phyloP scores from a whole-genome alignment of 257 asterid species.

The Cynanchum wilfordii region DNA sequence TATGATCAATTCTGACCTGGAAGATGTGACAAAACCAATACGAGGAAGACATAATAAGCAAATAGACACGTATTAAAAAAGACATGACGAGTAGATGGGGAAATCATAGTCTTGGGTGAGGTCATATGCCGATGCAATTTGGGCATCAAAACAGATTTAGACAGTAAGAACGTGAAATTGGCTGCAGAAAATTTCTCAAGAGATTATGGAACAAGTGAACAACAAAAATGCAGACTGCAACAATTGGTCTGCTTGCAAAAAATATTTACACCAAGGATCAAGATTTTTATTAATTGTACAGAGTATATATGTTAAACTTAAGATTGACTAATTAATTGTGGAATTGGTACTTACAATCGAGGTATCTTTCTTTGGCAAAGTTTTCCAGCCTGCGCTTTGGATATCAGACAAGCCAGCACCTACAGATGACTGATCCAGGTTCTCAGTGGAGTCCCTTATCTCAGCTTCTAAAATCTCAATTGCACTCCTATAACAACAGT shows the following conservation, averaged over 20 bases:
- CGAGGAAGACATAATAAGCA: background rate
- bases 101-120: background rate
- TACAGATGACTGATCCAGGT: conserved; percentile 23
- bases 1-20: conserved; percentile 90
- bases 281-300: background rate
- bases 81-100: background rate
- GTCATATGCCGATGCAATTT: background rate
- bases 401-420: conserved; percentile 30
- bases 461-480: conserved; percentile 80
- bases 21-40: conserved; percentile 9
- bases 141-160: background rate
- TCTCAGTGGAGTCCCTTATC: conserved; percentile 37
- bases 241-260: conserved; percentile 1
- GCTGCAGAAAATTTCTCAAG: background rate
- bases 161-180: background rate
- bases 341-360: conserved; percentile 39
- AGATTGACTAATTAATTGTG: background rate
- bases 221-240: background rate
- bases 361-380: conserved; percentile 29
- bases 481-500: conserved; percentile 63
- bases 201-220: background rate
- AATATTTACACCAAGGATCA: background rate
- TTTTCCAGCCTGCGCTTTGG: conserved; percentile 33
- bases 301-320: conserved; percentile 3
- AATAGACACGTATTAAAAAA: background rate